A percentile compares a stretch with the other conserved stretches of the same genome.
Conservation (phyloP, 2,329 filamentous ascomycete species). For the Colletotrichum echinochloae region DNA sequence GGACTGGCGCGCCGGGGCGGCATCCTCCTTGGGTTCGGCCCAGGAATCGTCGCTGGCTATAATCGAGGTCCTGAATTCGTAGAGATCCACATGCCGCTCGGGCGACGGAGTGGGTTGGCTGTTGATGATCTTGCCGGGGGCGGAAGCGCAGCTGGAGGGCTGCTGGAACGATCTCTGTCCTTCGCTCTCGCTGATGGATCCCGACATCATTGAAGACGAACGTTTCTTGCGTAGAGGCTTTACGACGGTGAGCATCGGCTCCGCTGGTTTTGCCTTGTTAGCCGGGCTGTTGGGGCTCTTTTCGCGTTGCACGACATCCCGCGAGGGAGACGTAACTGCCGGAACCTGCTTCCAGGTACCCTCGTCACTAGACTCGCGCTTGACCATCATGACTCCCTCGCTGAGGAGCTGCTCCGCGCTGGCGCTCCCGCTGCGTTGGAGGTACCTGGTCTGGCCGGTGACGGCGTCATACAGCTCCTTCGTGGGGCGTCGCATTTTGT, state of each 20-base stretch:
- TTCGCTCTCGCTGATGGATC: constrained; percentile 30
- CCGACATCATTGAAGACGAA: constrained; percentile 48
- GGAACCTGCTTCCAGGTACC: constrained; percentile 50
- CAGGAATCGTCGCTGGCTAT: constrained; percentile 47
- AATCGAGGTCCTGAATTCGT: constrained; percentile 66
- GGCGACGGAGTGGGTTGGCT: constrained; percentile 5
- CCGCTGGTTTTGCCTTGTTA: constrained; percentile 50
- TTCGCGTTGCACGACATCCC: background rate
- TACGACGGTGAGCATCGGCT: constrained; percentile 49
- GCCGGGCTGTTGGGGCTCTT: constrained; percentile 56
- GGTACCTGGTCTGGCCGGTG: constrained; percentile 68
- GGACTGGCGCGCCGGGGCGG: constrained; percentile 47
- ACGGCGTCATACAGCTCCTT: constrained; percentile 83
- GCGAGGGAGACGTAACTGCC: constrained; percentile 19
- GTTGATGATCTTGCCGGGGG: background rate
- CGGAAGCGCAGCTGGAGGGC: background rate
- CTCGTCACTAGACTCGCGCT: constrained; percentile 49
- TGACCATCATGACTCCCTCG: constrained; percentile 47
- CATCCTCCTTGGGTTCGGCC: constrained; percentile 46
- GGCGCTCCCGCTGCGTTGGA: constrained; percentile 45
- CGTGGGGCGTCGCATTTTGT: constrained; percentile 86
- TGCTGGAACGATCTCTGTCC: constrained; percentile 20
- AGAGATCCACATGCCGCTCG: constrained; percentile 56
- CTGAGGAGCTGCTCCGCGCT: constrained; percentile 55
- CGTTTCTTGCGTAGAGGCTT: constrained; percentile 57